A percentile compares a stretch with the other conserved stretches of the same genome.
phyloP scores from a whole-genome alignment of 768 basidiomycete genomes.

The Wakefieldia striispora region DNA sequence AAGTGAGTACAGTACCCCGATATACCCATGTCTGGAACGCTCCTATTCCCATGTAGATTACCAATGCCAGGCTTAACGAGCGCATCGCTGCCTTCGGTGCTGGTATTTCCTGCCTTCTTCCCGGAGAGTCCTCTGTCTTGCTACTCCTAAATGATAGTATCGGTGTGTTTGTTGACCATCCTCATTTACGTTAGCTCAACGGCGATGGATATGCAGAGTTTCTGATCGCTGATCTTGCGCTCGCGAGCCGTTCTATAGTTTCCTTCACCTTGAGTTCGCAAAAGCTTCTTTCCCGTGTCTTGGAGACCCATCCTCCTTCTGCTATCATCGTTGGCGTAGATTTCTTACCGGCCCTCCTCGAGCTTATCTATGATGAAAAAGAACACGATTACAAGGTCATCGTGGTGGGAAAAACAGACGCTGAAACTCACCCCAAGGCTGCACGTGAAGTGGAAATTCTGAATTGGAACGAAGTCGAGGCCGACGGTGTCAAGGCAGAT shows the following conservation, averaged over 20 bases:
- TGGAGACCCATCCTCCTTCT: constrained; percentile 65
- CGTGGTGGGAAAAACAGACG: constrained; percentile 64
- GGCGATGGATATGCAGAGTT: constrained; percentile 52
- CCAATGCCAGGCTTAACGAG: constrained; percentile 67
- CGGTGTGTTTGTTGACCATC: constrained; percentile 42
- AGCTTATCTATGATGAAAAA: constrained; percentile 62
- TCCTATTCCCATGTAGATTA: constrained; percentile 51
- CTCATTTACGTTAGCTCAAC: neutral
- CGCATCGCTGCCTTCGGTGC: constrained; percentile 72
- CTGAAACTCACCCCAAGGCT: constrained; percentile 44
- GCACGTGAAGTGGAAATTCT: constrained; percentile 55
- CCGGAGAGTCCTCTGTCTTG: constrained; percentile 65
- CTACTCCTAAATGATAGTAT: constrained; percentile 76
- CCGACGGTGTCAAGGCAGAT: constrained; percentile 52
- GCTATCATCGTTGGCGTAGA: constrained; percentile 70
- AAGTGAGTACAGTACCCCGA: constrained; percentile 39
- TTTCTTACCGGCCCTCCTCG: constrained; percentile 67
- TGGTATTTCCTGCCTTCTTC: constrained; percentile 59
- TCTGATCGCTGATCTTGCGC: constrained; percentile 74
- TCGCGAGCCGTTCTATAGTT: constrained; percentile 65
- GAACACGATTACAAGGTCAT: constrained; percentile 60
- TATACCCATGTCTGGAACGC: neutral
- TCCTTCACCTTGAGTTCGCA: constrained; percentile 64
- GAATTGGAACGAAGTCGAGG: constrained; percentile 69
- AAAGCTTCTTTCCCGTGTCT: constrained; percentile 59